A percentile compares a stretch with the other conserved stretches of the same genome.
Evolutionary conservation across 192 early-diverging fungal species (phyloP).

Genomic region (Entomortierella beljakovae): DNA sequence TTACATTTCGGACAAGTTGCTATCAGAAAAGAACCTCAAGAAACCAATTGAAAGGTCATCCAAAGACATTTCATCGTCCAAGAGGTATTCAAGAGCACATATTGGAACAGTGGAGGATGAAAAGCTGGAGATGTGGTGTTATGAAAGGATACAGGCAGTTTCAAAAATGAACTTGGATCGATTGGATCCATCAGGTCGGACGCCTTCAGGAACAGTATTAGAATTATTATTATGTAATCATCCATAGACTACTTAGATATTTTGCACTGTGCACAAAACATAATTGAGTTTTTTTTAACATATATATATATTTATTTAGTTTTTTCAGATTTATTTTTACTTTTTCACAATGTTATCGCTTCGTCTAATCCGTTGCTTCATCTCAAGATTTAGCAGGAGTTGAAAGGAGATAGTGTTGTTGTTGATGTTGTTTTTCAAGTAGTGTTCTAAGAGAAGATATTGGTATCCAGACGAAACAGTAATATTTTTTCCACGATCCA

Average conservation of each 20-base stretch:
- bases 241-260: too few relatives aligned
- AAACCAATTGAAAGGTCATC: conserved; percentile 12
- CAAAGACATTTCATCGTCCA: background rate
- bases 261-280: too few relatives aligned
- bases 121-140: conserved; percentile 4
- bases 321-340: background rate
- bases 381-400: background rate
- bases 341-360: background rate
- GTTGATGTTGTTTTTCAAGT: too few relatives aligned
- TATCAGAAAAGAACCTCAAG: conserved; percentile 42
- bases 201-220: background rate
- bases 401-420: background rate
- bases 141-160: conserved; percentile 1
- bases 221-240: conserved; percentile 1
- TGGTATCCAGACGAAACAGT: background rate
- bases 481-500: background rate
- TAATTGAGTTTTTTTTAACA: too few relatives aligned
- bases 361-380: background rate
- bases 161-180: conserved; percentile 10
- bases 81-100: background rate
- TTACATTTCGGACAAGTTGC: conserved; percentile 61
- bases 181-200: conserved; percentile 1
- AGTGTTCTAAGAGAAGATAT: background rate
- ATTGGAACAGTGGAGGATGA: background rate
- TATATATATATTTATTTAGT: background rate